Conservation (phyloP, 2,329 filamentous ascomycete genomes). For the Tolypocladium cylindrosporum region DNA sequence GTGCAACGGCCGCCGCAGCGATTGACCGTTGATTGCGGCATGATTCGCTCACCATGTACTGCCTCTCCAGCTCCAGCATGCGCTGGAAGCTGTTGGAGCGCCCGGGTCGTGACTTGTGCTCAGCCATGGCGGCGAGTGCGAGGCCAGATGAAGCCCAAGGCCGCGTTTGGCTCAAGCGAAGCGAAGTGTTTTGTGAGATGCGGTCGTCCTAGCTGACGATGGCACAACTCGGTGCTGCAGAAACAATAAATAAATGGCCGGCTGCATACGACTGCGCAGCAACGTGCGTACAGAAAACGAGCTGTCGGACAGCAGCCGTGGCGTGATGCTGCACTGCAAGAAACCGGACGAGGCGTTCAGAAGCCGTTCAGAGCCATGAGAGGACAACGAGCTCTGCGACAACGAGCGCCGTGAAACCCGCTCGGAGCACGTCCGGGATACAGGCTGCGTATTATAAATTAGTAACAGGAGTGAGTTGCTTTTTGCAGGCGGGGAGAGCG, state of each 20-base stretch:
- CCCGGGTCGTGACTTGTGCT: constrained; percentile 7
- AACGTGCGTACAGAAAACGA: neutral
- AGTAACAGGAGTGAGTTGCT: neutral
- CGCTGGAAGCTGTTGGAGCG: constrained; percentile 42
- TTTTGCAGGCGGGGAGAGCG: neutral
- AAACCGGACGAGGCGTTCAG: neutral
- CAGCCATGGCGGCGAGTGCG: constrained; percentile 3
- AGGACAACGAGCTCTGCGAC: neutral
- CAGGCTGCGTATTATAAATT: neutral
- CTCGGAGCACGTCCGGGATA: neutral
- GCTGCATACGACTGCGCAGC: neutral
- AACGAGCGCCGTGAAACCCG: neutral
- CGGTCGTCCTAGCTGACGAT: neutral
- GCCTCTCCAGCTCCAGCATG: constrained; percentile 51
- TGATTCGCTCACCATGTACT: constrained; percentile 41
- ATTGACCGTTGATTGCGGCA: neutral
- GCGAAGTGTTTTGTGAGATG: neutral
- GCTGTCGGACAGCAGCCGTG: neutral
- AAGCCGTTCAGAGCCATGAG: neutral
- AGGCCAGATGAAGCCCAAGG: neutral
- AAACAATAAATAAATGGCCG: neutral
- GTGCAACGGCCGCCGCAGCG: neutral
- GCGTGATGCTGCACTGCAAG: neutral
- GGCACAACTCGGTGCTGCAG: neutral
- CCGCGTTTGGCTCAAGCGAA: neutral